Percentiles rank a stretch among this genome's conserved stretches.
phyloP scores from a whole-genome alignment of 306 rosid genomes.

The Citrullus amarus region DNA sequence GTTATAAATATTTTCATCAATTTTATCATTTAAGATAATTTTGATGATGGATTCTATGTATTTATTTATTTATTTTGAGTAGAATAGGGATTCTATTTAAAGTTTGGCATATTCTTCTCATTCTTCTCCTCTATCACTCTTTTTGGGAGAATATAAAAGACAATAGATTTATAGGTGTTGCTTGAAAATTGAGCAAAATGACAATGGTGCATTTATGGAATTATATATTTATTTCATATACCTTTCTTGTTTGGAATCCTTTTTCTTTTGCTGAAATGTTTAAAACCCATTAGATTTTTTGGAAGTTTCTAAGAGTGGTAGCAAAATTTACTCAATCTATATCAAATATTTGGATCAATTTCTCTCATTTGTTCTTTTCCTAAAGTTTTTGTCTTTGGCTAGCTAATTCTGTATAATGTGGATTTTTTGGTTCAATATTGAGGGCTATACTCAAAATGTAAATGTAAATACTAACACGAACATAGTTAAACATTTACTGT shows the following conservation, averaged over 20 bases:
- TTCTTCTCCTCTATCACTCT: background rate
- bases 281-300: background rate
- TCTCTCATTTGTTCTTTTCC: background rate
- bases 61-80: no score
- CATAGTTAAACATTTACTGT: no score
- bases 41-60: no score
- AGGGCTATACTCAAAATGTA: no score
- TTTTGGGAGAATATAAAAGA: background rate
- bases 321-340: background rate
- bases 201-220: background rate
- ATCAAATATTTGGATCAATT: background rate
- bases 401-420: no score
- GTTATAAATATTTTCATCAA: no score
- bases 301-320: background rate
- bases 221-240: background rate
- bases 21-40: no score
- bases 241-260: background rate
- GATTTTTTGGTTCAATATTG: no score
- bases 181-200: background rate
- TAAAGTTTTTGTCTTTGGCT: no score
- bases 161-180: background rate
- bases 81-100: background rate
- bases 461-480: no score
- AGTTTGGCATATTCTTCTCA: background rate
- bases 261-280: background rate